These are phyloP conservation scores for Aspergillus panamensis DNA, from an alignment of 495 filamentous ascomycete species.

Conservation along the genomic window DNA sequence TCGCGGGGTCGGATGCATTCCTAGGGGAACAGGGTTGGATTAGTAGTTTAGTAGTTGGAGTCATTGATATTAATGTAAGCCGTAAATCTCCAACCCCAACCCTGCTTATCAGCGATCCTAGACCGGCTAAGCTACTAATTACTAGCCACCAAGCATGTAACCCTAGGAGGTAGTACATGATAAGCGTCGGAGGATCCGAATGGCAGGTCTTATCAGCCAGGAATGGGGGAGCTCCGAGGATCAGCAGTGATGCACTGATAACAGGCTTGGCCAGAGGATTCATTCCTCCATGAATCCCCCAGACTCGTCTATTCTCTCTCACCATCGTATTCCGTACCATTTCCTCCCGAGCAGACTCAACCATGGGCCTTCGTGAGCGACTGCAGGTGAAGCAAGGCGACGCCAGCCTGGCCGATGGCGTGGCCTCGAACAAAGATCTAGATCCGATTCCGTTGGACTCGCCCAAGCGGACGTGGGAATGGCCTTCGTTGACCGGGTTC, in stretches of 20 bases:
- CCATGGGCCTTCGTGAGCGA: constrained; percentile 15
- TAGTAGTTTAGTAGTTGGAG: constrained; percentile 1
- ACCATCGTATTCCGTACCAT: not conserved
- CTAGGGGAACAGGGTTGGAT: too few relatives aligned
- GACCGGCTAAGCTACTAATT: too few relatives aligned
- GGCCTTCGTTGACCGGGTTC: constrained; percentile 28
- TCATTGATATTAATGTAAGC: not conserved
- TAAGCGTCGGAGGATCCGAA: constrained; percentile 7
- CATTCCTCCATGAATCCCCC: too few relatives aligned
- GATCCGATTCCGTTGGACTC: constrained; percentile 20
- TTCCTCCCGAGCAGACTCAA: not conserved
- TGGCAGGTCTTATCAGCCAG: constrained; percentile 3
- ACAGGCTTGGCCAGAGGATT: not conserved
- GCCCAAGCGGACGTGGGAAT: constrained; percentile 25
- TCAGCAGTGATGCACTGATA: not conserved
- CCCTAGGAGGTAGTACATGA: not conserved
- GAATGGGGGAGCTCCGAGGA: not conserved
- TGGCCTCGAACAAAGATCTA: constrained; percentile 21
- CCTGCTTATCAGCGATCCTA: not conserved
- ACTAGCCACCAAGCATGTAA: too few relatives aligned
- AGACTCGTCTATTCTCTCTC: too few relatives aligned
- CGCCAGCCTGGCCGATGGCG: constrained; percentile 11
- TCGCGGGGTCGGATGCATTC: too few relatives aligned
- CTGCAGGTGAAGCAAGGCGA: constrained; percentile 19
- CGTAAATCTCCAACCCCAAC: not conserved